These are phyloP conservation scores for Hypoxylon sp. DNA, from an alignment of 2,329 filamentous ascomycete genomes.

Conservation along the genomic window DNA sequence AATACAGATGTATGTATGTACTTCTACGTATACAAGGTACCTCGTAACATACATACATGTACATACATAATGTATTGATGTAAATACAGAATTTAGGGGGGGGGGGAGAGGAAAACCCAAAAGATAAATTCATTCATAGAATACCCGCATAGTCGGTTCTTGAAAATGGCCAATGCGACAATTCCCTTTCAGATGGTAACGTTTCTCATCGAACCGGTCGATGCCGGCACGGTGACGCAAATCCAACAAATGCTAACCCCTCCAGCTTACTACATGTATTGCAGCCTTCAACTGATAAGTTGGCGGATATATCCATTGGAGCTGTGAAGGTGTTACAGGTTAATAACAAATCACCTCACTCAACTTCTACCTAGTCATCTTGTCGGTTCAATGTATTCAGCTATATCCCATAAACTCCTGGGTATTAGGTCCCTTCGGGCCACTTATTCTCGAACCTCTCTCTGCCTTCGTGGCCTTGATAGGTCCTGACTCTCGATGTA, in stretches of 20 bases:
- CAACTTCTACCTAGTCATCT: neutral
- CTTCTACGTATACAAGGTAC: neutral
- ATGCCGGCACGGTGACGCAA: neutral
- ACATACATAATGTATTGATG: neutral
- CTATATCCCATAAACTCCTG: constrained; percentile 25
- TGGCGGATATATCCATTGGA: neutral
- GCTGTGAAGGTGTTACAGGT: neutral
- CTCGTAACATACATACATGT: neutral
- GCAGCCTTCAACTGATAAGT: neutral
- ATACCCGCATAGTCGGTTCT: neutral
- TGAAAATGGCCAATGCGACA: constrained; percentile 1
- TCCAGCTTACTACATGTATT: constrained; percentile 1
- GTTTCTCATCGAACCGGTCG: neutral
- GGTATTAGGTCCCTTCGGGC: constrained; percentile 21
- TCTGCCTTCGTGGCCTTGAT: constrained; percentile 11
- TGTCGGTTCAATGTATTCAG: constrained; percentile 33
- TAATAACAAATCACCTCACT: neutral
- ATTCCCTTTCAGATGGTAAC: neutral
- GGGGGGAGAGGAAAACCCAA: neutral
- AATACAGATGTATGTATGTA: too few relatives aligned
- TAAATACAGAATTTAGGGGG: neutral
- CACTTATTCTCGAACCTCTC: constrained; percentile 26
- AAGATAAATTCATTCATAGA: neutral
- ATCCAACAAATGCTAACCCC: neutral
- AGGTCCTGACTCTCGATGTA: constrained; percentile 17